A percentile compares a stretch with the other conserved stretches of the same genome.
These are phyloP conservation scores for Epichloe typhina DNA, from an alignment of 2,329 filamentous ascomycete genomes.

Conservation along the genomic window DNA sequence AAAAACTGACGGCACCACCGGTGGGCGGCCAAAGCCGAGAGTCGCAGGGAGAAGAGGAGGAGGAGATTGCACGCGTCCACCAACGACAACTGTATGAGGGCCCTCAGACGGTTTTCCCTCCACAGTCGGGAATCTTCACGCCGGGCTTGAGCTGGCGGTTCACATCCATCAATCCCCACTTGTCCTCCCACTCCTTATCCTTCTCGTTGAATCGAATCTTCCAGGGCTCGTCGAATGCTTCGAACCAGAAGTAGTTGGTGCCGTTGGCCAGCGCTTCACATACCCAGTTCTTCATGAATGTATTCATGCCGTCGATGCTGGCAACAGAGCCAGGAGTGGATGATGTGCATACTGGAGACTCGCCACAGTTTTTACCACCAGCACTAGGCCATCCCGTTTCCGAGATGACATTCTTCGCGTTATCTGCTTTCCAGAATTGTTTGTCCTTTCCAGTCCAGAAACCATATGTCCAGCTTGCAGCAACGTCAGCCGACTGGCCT, in stretches of 20 bases:
- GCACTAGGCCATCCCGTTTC: constrained; percentile 85
- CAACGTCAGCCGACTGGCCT: constrained; percentile 53
- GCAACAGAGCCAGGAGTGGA: constrained; percentile 54
- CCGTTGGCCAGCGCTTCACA: constrained; percentile 68
- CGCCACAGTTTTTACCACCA: constrained; percentile 68
- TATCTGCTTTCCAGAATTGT: constrained; percentile 47
- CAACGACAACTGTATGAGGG: no score
- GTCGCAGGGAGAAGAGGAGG: no score
- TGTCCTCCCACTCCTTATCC: constrained; percentile 75
- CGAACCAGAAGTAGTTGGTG: constrained; percentile 95
- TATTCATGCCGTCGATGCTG: constrained; percentile 67
- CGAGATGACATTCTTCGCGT: constrained; percentile 62
- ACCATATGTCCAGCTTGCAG: constrained; percentile 65
- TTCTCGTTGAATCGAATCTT: constrained; percentile 61
- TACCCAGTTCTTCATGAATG: constrained; percentile 76
- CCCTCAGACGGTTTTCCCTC: constrained; percentile 48
- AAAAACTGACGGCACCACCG: neutral
- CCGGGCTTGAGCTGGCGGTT: constrained; percentile 73
- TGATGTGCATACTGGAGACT: constrained; percentile 32
- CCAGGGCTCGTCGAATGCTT: constrained; percentile 95
- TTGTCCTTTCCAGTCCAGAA: constrained; percentile 70
- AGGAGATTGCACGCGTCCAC: no score
- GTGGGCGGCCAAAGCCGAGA: neutral
- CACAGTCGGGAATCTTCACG: constrained; percentile 77
- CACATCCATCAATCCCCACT: constrained; percentile 86